Conservation (phyloP, 148 eudicot genomes). For the Silene conica region DNA sequence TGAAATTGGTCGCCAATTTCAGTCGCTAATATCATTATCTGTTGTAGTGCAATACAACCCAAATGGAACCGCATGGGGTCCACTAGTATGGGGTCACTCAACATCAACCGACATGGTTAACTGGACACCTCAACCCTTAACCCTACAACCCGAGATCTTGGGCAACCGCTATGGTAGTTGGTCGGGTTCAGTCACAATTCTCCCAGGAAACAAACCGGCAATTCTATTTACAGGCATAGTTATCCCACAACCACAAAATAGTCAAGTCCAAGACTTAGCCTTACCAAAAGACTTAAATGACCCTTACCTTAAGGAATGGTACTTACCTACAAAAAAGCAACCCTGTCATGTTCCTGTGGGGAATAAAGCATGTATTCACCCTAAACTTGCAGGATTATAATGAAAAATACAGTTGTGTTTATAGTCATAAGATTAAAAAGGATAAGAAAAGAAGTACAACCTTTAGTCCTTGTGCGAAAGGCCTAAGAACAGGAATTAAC, state of each 20-base stretch:
- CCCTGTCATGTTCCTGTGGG: constrained; percentile 51
- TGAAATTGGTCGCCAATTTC: too few relatives aligned
- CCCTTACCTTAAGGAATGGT: constrained; percentile 63
- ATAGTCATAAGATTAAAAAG: too few relatives aligned
- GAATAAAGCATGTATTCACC: too few relatives aligned
- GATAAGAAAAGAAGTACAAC: too few relatives aligned
- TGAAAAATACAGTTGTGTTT: too few relatives aligned
- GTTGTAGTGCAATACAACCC: too few relatives aligned
- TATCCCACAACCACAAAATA: constrained; percentile 13
- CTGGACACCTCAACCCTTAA: constrained; percentile 46
- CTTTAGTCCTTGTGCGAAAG: too few relatives aligned
- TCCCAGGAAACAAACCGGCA: constrained; percentile 41
- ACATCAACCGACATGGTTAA: constrained; percentile 37
- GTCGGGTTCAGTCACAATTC: constrained; percentile 69
- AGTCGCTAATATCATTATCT: too few relatives aligned
- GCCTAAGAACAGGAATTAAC: too few relatives aligned
- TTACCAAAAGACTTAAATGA: constrained; percentile 50
- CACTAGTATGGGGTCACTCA: constrained; percentile 72
- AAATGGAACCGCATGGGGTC: constrained; percentile 42
- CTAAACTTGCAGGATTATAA: too few relatives aligned
- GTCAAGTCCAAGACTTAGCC: constrained; percentile 65
- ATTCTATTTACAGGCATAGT: constrained; percentile 59
- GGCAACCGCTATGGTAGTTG: constrained; percentile 58
- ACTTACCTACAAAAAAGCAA: constrained; percentile 25
- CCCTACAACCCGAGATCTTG: constrained; percentile 37